phyloP scores from a whole-genome alignment of 768 basidiomycete species.

The Suillus paluster region DNA sequence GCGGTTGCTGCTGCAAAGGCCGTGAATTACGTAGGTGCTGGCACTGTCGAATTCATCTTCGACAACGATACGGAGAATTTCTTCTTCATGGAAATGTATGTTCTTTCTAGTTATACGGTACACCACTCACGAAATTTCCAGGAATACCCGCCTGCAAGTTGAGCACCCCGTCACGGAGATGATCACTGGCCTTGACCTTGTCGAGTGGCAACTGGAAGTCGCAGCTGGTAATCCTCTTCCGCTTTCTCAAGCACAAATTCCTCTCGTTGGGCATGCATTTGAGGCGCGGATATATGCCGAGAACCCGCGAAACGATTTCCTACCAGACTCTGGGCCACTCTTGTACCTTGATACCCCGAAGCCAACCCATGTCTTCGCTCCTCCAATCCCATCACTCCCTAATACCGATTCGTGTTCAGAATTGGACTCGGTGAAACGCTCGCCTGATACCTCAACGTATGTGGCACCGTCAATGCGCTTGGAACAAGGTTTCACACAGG shows the following conservation, averaged over 20 bases:
- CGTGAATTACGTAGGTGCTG: conserved; percentile 89
- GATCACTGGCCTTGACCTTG: conserved; percentile 92
- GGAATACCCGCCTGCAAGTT: conserved; percentile 86
- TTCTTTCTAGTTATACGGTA: neutral
- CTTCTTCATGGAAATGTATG: conserved; percentile 96
- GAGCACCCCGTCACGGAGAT: conserved; percentile 96
- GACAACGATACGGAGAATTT: conserved; percentile 88
- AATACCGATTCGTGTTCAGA: neutral
- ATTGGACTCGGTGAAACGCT: conserved; percentile 22
- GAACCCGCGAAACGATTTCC: conserved; percentile 90
- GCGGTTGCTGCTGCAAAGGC: conserved; percentile 93
- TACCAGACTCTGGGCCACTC: conserved; percentile 87
- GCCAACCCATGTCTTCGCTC: conserved; percentile 73
- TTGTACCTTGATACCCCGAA: conserved; percentile 81
- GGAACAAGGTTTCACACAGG: conserved; percentile 86
- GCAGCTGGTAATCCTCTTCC: conserved; percentile 89
- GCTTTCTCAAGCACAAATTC: conserved; percentile 75
- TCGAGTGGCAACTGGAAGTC: conserved; percentile 95
- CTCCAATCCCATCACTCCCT: conserved; percentile 29
- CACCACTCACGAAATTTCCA: conserved; percentile 26
- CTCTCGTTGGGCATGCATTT: conserved; percentile 90
- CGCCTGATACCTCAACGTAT: conserved; percentile 19
- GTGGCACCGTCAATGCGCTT: conserved; percentile 75
- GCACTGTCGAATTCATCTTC: conserved; percentile 96
- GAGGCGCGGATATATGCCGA: conserved; percentile 97